These are phyloP conservation scores for Torulaspora franciscae DNA, from an alignment of 805 yeast genomes.

Conservation along the genomic window DNA sequence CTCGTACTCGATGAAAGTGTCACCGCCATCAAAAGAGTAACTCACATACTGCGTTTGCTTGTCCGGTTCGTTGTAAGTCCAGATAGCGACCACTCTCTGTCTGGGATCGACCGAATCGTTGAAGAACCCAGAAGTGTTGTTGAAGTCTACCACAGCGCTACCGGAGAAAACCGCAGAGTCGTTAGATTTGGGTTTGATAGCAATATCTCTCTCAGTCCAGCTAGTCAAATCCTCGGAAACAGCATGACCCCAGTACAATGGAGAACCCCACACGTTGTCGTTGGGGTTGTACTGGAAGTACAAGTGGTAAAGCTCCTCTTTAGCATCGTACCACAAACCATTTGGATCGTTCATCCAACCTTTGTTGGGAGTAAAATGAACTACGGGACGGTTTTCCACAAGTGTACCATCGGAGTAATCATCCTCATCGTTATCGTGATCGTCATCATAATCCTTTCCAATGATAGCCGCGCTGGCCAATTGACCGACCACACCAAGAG, in stretches of 20 bases:
- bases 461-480: not conserved
- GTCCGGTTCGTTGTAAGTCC: slow-evolving; percentile 31
- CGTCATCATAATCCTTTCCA: not conserved
- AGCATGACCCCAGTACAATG: slow-evolving; percentile 43
- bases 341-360: slow-evolving; percentile 46
- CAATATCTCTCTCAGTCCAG: slow-evolving; percentile 37
- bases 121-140: slow-evolving; percentile 39
- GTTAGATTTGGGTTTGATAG: slow-evolving; percentile 30
- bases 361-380: slow-evolving; percentile 36
- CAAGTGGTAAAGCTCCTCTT: slow-evolving; percentile 34
- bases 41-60: slow-evolving; percentile 35
- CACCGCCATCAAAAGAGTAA: slow-evolving; percentile 38
- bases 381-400: slow-evolving; percentile 15
- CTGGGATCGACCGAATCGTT: slow-evolving; percentile 25
- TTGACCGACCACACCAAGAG: not conserved
- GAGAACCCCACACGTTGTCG: slow-evolving; percentile 34
- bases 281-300: slow-evolving; percentile 40
- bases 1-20: slow-evolving; percentile 31
- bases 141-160: slow-evolving; percentile 36
- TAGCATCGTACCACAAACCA: slow-evolving; percentile 37
- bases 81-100: slow-evolving; percentile 38
- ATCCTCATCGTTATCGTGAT: not conserved
- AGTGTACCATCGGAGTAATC: not conserved
- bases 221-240: slow-evolving; percentile 34
- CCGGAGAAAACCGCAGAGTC: slow-evolving; percentile 38